These are phyloP conservation scores for Petunia secreta DNA, from an alignment of 257 asterid genomes.

Conservation along the genomic window DNA sequence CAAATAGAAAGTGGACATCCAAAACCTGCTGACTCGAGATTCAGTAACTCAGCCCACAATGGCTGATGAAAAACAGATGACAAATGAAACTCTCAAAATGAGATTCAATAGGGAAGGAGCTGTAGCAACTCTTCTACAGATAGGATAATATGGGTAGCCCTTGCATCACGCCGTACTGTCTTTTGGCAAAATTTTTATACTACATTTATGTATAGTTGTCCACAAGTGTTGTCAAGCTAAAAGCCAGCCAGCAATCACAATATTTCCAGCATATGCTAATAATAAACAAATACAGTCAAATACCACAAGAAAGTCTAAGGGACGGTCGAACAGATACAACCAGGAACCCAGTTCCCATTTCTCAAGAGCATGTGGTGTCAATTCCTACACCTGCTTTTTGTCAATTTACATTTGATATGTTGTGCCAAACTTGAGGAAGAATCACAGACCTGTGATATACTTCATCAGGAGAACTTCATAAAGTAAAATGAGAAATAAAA, in stretches of 20 bases:
- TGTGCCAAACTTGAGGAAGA: neutral
- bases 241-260: too few relatives aligned
- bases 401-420: neutral
- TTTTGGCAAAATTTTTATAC: slow-evolving; percentile 6
- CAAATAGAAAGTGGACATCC: neutral
- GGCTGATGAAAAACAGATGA: neutral
- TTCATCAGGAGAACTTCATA: neutral
- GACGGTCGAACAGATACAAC: neutral
- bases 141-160: too few relatives aligned
- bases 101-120: neutral
- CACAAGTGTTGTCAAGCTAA: too few relatives aligned
- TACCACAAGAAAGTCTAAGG: neutral
- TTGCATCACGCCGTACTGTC: neutral
- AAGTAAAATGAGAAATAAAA: neutral
- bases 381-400: slow-evolving; percentile 12
- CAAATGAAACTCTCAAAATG: neutral
- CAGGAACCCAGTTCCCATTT: slow-evolving; percentile 21
- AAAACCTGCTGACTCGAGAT: neutral
- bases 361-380: slow-evolving; percentile 34
- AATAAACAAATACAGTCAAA: neutral
- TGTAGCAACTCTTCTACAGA: too few relatives aligned
- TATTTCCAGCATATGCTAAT: too few relatives aligned
- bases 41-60: neutral
- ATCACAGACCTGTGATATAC: slow-evolving; percentile 15
- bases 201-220: neutral